These are phyloP conservation scores for Dillenia suffruticosa DNA, from an alignment of 164 flowering plant species.

Conservation along the genomic window DNA sequence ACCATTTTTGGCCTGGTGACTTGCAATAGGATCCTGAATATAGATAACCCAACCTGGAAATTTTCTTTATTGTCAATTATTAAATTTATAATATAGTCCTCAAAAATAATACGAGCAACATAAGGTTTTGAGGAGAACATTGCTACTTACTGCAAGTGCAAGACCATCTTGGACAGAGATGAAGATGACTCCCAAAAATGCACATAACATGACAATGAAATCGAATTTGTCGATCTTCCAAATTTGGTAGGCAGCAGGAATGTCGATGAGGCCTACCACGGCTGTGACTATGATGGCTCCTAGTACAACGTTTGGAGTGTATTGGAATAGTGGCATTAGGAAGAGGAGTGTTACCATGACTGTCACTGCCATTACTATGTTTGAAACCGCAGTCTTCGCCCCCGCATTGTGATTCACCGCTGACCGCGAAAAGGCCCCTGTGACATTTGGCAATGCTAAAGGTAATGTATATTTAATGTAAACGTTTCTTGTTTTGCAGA, in stretches of 20 bases:
- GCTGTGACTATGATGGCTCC: slow-evolving; percentile 90
- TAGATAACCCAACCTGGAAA: slow-evolving; percentile 70
- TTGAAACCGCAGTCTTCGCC: slow-evolving; percentile 77
- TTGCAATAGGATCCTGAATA: slow-evolving; percentile 78
- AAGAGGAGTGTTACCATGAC: slow-evolving; percentile 85
- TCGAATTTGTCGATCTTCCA: slow-evolving; percentile 89
- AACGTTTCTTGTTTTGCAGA: background rate
- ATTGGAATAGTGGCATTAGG: slow-evolving; percentile 86
- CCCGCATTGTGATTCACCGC: slow-evolving; percentile 97
- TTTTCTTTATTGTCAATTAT: background rate
- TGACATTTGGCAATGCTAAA: background rate
- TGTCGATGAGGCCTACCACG: slow-evolving; percentile 76
- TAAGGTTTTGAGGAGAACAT: too few relatives aligned
- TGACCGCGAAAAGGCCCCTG: slow-evolving; percentile 89
- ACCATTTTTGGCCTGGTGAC: slow-evolving; percentile 75
- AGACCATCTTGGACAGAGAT: slow-evolving; percentile 80
- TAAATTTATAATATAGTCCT: too few relatives aligned
- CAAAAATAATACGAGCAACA: too few relatives aligned
- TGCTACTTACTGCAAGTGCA: slow-evolving; percentile 62
- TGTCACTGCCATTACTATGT: slow-evolving; percentile 83
- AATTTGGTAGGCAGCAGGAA: slow-evolving; percentile 60
- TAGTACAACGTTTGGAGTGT: slow-evolving; percentile 81
- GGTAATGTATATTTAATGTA: background rate
- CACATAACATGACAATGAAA: slow-evolving; percentile 62
- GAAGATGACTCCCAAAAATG: slow-evolving; percentile 81